Base-by-base conservation (phyloP, 345 rosid species). In the Euphorbia tirucalli region DNA sequence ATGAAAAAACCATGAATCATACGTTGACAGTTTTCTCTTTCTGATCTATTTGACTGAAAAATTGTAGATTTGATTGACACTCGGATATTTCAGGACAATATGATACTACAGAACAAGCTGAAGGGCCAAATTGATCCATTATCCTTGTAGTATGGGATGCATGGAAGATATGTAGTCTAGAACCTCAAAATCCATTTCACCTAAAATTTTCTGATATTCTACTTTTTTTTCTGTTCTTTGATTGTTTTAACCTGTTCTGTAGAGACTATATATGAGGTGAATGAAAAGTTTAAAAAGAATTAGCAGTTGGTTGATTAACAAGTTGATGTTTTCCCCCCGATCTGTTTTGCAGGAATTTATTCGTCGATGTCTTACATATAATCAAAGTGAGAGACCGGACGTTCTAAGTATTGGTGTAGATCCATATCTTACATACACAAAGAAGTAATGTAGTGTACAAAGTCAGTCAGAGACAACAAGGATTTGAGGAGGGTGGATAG, bases 321-420 rank as follows among this genome's bases (percentile, higher is more conserved):
- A 60, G 44, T 60, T 69, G 16, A 41, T 9, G 27, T 57, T 19
- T 52, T 54, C 61, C 61, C 41, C n/a, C n/a, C n/a, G n/a, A n/a
- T n/a, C n/a, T n/a, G 37, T 50, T 52, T 27, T 81, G 83, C 87
- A 95, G 97, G 99, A 95, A 11, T 80, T 95, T 80, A 93, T 95
- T 77, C 90, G 98, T 13, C 82, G 91, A 66, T 95, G 98, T 86
- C 83, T 95, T 69, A 88, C 94, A 3, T 95, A 95, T 76, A 90
- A 88, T 80, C 99, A 95, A 79, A 78, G 83, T 0, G 99, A 95
- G 30, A 87, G 99, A 82, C 96, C 92, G 1, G 97, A 95, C 72
- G 99, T 95, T 69, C 80, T 92, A 61, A 83, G 93, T 18, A 74
- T 89, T 81, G 94, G 97, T 32, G 90, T 90, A 59, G 99, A 95